Evolutionary conservation across 352 stramenopile species (phyloP), one percentile per base, ranked within the genome.

Genomic region (Phytophthora syringae): DNA sequence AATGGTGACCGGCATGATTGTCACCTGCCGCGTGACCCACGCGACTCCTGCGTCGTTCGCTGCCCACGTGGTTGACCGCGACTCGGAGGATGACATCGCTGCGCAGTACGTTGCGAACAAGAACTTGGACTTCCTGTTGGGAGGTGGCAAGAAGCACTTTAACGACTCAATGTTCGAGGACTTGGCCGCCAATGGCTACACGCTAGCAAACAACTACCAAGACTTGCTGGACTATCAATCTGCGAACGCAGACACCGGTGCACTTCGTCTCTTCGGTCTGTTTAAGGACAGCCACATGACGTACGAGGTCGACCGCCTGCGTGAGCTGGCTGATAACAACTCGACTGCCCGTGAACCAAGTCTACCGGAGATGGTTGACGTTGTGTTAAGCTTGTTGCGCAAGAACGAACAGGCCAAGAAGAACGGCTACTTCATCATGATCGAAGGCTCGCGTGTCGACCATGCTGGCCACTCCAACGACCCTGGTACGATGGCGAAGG

Each of bases 401-500:
- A 88, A 82, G 71, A 91, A 91, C 60, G 76, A 75, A n/a, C 70
- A 74, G 43, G 82, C 82, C 18, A 83, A 87, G 65, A 89, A 91
- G 65, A 70, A 91, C 58, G 82, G 82, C 40, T 91, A 86, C 74
- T 91, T 91, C 43, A 47, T 91, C 37, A 86, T 91, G 79, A 89
- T 91, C 20, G 82, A 91, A 57, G 79, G 82, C 7, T 91, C 82
- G n/a, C 80, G 82, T 32, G 76, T 91, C 4, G 82, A 91, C 54
- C 80, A 88, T 60, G 82, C 82, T 1, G 79, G 78, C 7, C 82
- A 91, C 69, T 83, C 76, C 16, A 89, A 91, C 51, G 82, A 91
- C 55, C 76, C 82, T 7, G 82, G 82, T 24, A 82, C 82, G 9
- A 88, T 89, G 78, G 82, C 78, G 28, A 80, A 78, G 55, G 82